Conservation (phyloP, 495 filamentous ascomycete species). For the Trichodelitschia bisporula region DNA sequence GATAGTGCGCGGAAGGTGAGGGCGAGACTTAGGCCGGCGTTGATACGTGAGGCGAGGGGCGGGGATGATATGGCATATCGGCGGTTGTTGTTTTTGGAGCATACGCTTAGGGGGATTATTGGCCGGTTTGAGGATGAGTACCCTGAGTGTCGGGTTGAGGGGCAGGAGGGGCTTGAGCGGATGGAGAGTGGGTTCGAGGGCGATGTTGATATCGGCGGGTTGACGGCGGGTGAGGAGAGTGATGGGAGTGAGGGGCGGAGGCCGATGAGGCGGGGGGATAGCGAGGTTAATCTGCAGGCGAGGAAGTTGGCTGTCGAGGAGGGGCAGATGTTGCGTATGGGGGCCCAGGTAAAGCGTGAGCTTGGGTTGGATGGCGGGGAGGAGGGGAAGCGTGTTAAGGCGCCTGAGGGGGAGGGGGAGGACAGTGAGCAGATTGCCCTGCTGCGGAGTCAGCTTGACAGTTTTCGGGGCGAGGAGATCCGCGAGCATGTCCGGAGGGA, state of each 20-base stretch:
- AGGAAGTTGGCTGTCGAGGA: constrained; percentile 69
- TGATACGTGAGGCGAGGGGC: constrained; percentile 47
- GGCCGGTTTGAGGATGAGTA: constrained; percentile 89
- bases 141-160: constrained; percentile 49
- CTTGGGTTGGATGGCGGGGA: constrained; percentile 18
- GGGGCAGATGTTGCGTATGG: constrained; percentile 63
- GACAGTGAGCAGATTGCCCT: constrained; percentile 5
- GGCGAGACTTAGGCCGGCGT: constrained; percentile 55
- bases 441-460: constrained; percentile 9
- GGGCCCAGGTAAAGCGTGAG: constrained; percentile 55
- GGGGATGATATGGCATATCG: constrained; percentile 48
- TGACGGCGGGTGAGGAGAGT: not conserved
- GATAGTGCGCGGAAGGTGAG: constrained; percentile 71
- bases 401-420: constrained; percentile 2
- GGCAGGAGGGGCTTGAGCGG: not conserved
- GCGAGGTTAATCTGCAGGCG: constrained; percentile 54
- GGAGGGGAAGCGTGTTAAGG: constrained; percentile 5
- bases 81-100: constrained; percentile 70
- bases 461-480: constrained; percentile 11
- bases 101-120: constrained; percentile 75
- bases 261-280: constrained; percentile 32
- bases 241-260: constrained; percentile 9
- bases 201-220: constrained; percentile 14
- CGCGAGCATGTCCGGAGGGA: constrained; percentile 5
- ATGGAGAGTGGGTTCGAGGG: constrained; percentile 16